These are phyloP conservation scores for Hymenoscyphus albidus DNA, from an alignment of 2,329 filamentous ascomycete genomes.

Conservation along the genomic window DNA sequence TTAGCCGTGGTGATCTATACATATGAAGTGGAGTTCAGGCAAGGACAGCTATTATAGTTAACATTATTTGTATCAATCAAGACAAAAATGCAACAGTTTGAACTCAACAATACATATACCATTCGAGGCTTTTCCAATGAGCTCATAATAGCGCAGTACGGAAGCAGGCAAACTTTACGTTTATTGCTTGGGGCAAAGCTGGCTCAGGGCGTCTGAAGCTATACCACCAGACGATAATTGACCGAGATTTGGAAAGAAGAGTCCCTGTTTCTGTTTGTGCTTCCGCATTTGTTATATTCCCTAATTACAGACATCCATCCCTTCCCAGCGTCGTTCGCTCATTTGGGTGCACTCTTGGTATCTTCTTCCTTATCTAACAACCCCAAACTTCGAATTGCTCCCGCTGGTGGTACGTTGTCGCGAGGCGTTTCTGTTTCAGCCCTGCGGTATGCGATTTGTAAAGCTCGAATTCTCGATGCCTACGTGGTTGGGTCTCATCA, in stretches of 20 bases:
- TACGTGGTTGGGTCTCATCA: conserved; percentile 9
- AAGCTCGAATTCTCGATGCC: conserved; percentile 71
- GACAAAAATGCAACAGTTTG: not conserved
- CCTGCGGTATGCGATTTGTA: conserved; percentile 84
- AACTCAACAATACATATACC: not conserved
- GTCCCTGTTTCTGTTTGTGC: not conserved
- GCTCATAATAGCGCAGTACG: not conserved
- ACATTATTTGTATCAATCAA: not conserved
- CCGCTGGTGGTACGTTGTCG: conserved; percentile 76
- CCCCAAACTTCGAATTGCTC: conserved; percentile 83
- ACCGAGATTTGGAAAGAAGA: not conserved
- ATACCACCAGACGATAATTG: not conserved
- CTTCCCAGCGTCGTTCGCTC: conserved; percentile 16
- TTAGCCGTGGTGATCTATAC: not conserved
- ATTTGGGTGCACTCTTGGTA: conserved; percentile 53
- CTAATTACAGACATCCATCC: conserved; percentile 31
- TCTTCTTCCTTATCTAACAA: conserved; percentile 82
- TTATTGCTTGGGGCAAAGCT: too few species aligned
- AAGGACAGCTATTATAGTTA: not conserved
- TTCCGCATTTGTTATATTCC: conserved; percentile 15
- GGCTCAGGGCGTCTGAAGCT: not conserved
- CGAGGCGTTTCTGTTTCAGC: conserved; percentile 69
- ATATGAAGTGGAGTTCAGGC: not conserved
- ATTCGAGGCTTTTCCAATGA: not conserved
- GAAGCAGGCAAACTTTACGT: not conserved